Conservation (phyloP, 768 basidiomycete species). For the Phlebiopsis gigantea region DNA sequence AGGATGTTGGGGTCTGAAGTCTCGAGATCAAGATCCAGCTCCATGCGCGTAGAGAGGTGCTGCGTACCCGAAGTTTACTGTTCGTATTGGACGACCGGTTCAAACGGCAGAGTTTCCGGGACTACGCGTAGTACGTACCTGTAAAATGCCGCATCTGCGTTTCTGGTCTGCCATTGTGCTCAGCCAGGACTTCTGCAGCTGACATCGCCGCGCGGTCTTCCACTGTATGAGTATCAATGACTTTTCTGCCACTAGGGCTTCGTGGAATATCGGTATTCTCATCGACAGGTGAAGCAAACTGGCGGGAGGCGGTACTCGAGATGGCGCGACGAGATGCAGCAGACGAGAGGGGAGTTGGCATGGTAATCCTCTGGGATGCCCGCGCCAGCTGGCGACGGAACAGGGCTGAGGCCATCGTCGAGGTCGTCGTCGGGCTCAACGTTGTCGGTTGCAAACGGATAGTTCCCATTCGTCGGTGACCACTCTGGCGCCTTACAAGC, state of each 20-base stretch:
- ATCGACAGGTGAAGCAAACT: constrained; percentile 6
- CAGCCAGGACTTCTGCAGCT: constrained; percentile 75
- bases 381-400: constrained; percentile 53
- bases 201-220: constrained; percentile 82
- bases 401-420: constrained; percentile 60
- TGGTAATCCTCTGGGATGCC: constrained; percentile 28
- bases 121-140: constrained; percentile 40
- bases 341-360: constrained; percentile 22
- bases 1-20: constrained; percentile 87
- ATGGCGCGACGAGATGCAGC: constrained; percentile 30
- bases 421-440: constrained; percentile 20
- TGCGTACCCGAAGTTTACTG: constrained; percentile 88
- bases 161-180: constrained; percentile 66
- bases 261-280: not conserved
- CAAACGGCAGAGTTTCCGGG: constrained; percentile 1
- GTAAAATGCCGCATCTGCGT: constrained; percentile 91
- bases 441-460: constrained; percentile 27
- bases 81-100: not conserved
- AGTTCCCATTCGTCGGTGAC: constrained; percentile 23
- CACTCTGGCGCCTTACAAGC: not conserved
- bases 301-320: constrained; percentile 32
- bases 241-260: constrained; percentile 11
- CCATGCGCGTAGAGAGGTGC: not conserved
- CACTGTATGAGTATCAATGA: constrained; percentile 66
- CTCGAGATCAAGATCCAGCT: not conserved